phyloP scores from a whole-genome alignment of 2,329 filamentous ascomycete species.

The Venturia asperata region DNA sequence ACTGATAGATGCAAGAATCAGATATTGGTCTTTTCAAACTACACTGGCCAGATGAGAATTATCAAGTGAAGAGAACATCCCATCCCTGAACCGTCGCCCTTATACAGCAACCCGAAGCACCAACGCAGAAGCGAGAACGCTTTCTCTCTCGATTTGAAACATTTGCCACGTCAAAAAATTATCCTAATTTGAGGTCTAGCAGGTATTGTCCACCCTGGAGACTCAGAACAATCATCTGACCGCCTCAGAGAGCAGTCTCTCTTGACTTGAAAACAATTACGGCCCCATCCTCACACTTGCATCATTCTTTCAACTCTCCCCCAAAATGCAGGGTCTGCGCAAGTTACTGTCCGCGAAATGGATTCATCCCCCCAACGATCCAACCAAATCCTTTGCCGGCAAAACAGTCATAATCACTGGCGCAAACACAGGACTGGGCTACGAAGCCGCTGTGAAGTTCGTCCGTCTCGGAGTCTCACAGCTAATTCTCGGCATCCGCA shows the following conservation, averaged over 20 bases:
- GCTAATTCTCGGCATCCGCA: slow-evolving; percentile 42
- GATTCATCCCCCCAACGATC: slow-evolving; percentile 27
- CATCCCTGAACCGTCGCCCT: not conserved
- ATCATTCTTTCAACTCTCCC: not conserved
- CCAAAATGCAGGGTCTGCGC: not conserved
- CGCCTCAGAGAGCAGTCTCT: not conserved
- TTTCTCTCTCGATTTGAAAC: not conserved
- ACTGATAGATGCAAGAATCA: not conserved
- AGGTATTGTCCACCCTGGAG: not conserved
- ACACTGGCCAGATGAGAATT: not conserved
- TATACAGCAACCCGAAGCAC: not conserved
- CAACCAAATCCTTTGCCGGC: slow-evolving; percentile 31
- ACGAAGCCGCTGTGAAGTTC: slow-evolving; percentile 40
- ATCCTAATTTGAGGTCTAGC: not conserved
- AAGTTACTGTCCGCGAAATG: slow-evolving; percentile 20
- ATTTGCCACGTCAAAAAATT: not conserved
- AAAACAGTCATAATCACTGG: slow-evolving; percentile 44
- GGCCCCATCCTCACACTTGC: not conserved
- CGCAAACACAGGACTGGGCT: slow-evolving; percentile 42
- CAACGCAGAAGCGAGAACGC: not conserved
- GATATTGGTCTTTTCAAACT: not conserved
- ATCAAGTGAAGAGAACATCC: not conserved
- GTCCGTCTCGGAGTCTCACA: slow-evolving; percentile 34
- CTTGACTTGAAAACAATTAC: too few species aligned
- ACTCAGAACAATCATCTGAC: not conserved